Conservation (phyloP, 352 stramenopile species). For the Globisporangium abappressorium region DNA sequence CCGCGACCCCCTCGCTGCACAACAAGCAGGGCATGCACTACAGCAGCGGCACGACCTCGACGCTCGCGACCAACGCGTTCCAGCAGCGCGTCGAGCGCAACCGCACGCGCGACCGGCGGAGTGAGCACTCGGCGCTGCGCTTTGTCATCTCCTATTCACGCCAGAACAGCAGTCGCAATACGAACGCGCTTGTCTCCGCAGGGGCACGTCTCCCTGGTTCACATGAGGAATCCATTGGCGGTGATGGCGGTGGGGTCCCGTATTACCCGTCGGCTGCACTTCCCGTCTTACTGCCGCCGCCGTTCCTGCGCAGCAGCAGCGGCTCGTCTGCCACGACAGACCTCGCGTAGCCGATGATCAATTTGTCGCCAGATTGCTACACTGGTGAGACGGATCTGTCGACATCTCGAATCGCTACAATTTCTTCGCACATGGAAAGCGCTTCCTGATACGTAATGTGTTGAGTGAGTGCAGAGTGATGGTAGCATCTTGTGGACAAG, state of each 20-base stretch:
- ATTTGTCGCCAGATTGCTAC: conserved; percentile 35
- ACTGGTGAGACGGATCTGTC: conserved; percentile 46
- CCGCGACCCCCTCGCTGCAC: background rate
- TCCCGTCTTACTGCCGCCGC: background rate
- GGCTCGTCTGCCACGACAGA: background rate
- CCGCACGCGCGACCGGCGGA: conserved; percentile 9
- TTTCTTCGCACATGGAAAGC: conserved; percentile 52
- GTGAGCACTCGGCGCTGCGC: background rate
- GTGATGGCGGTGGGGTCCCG: background rate
- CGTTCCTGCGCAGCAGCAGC: background rate
- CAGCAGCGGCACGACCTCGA: conserved; percentile 11
- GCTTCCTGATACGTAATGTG: conserved; percentile 32
- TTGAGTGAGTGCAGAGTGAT: background rate
- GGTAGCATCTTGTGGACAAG: background rate
- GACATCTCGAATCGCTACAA: conserved; percentile 58
- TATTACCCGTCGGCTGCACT: too few species aligned
- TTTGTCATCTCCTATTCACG: conserved; percentile 2
- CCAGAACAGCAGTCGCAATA: conserved; percentile 1
- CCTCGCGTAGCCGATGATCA: conserved; percentile 16
- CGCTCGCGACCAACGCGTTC: conserved; percentile 19
- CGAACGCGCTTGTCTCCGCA: background rate
- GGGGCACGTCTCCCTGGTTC: background rate
- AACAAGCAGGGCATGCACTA: conserved; percentile 32
- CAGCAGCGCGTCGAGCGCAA: conserved; percentile 16
- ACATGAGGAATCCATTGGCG: background rate